Evolutionary conservation across 805 yeast species (phyloP), one percentile per base, ranked within the genome.

Genomic region (Saturnispora quitensis): DNA sequence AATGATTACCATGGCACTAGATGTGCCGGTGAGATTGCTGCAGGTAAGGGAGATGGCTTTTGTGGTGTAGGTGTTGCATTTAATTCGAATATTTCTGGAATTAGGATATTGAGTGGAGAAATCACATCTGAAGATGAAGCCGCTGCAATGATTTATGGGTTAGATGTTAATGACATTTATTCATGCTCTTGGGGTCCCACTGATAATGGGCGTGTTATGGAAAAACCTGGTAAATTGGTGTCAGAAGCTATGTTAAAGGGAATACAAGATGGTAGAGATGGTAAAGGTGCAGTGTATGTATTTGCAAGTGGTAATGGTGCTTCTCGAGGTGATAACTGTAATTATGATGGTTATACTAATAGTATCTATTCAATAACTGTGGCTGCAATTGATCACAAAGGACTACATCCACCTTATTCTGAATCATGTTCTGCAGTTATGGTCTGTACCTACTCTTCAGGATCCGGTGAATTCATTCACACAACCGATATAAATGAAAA

Each of bases 131-230:
- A 84, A 53, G 96, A 90, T 56, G 99, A 93, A 67, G 98, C 98
- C 0, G 80, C 86, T 2, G 86, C 98, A 1, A 72, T 93, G 74
- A 75, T 86, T 36, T 85, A 86, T 67, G 90, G 82, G 0, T 70
- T 86, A 56, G 90, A 88, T 55, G 77, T 80, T 27, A 93, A 93
- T 67, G 96, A 93, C 66, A 93, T 93, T 40, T 93, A 89, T 65
- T 87, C 96, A 3, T 93, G 99, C 67, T 89, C 97, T 3, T 93
- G 99, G 99, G 99, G 99, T 7, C 99, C 99, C 2, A 78, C 89
- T 3, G 99, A 93, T 66, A 87, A 91, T 65, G 99, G 99, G 0
- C 74, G 67, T 52, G 78, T 95, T 1, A 79, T 93, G 75, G 89
- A 87, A 49, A 93, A 80, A 3, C 99, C 99, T 0, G 86, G 87